These are phyloP conservation scores for Aciculoconidium aculeatum DNA, from an alignment of 805 yeast genomes.

Conservation along the genomic window DNA sequence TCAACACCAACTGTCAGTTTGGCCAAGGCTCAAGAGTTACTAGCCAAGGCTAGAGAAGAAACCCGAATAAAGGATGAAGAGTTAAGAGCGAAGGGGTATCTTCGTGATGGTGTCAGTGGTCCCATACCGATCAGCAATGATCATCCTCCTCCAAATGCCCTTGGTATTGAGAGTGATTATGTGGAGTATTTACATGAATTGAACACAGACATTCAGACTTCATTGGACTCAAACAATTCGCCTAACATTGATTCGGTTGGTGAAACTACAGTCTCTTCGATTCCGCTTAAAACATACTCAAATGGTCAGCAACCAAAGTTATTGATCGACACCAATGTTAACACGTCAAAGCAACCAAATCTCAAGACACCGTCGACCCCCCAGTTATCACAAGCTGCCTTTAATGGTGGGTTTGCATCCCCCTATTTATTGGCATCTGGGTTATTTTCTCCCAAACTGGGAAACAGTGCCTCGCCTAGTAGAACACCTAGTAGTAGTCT, in stretches of 20 bases:
- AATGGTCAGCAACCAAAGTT: conserved; percentile 20
- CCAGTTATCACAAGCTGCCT: conserved; percentile 16
- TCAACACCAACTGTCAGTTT: conserved; percentile 93
- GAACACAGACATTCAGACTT: conserved; percentile 16
- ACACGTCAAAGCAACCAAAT: conserved; percentile 12
- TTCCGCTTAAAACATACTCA: conserved; percentile 5
- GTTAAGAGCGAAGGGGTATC: conserved; percentile 36
- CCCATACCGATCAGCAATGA: conserved; percentile 1
- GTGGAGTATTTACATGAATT: conserved; percentile 9
- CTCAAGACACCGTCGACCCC: conserved; percentile 34
- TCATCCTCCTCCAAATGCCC: conserved; percentile 1
- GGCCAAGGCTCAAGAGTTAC: conserved; percentile 77
- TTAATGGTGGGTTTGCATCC: conserved; percentile 50
- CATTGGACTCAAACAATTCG: conserved; percentile 24
- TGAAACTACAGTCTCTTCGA: conserved; percentile 27
- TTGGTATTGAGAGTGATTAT: conserved; percentile 8
- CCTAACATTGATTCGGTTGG: conserved; percentile 27
- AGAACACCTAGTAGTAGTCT: conserved; percentile 11
- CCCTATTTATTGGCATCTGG: conserved; percentile 68
- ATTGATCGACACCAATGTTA: conserved; percentile 26
- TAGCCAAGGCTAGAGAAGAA: conserved; percentile 77
- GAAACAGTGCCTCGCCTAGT: conserved; percentile 13
- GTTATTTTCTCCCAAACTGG: conserved; percentile 44
- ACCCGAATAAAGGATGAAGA: conserved; percentile 52
- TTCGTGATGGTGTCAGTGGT: conserved; percentile 21